Conservation (phyloP, 768 basidiomycete genomes). For the Leccinum disarticulatum region DNA sequence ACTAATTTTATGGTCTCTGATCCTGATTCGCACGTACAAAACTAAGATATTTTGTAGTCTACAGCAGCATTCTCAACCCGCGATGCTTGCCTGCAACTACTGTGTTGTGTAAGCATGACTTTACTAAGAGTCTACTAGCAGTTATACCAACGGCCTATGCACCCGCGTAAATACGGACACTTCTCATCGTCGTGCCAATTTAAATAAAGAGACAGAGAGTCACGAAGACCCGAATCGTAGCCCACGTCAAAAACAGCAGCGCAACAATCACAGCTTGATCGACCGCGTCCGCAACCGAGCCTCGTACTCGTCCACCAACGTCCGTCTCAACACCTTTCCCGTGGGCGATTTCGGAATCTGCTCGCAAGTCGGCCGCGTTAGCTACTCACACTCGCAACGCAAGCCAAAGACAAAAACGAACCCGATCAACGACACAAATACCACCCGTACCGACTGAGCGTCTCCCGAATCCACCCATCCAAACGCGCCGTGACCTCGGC, state of each 20-base stretch:
- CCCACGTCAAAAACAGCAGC: too few species aligned
- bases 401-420: constrained; percentile 28
- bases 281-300: constrained; percentile 13
- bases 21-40: too few species aligned
- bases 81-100: too few species aligned
- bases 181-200: neutral
- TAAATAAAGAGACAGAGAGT: too few species aligned
- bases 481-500: constrained; percentile 44
- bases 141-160: too few species aligned
- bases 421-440: constrained; percentile 62
- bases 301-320: constrained; percentile 61
- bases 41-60: too few species aligned
- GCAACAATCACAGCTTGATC: constrained; percentile 25
- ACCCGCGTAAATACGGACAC: neutral
- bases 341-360: constrained; percentile 73
- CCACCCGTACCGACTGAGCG: constrained; percentile 76
- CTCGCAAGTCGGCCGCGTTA: too few species aligned
- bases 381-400: neutral
- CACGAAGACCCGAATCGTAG: too few species aligned
- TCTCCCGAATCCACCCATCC: constrained; percentile 59
- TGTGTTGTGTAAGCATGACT: too few species aligned
- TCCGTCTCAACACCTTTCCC: constrained; percentile 66
- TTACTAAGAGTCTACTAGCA: too few species aligned
- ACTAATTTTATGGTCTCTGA: too few species aligned
- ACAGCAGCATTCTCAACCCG: too few species aligned